These are phyloP conservation scores for Irineochytrium annulatum DNA, from an alignment of 192 early-diverging fungal genomes.

Conservation along the genomic window DNA sequence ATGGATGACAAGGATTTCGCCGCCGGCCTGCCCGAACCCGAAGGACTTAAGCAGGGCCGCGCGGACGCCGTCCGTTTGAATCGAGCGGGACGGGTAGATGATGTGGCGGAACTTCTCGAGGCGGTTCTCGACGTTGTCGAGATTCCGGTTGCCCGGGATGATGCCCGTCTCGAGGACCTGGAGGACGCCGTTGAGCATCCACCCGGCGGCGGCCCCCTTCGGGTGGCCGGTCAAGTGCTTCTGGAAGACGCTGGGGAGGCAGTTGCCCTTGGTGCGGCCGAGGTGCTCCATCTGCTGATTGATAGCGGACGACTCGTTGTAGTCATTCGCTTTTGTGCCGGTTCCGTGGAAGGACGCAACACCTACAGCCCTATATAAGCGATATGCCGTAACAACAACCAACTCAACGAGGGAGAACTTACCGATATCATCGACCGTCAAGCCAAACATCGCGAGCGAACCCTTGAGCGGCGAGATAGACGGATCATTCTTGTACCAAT, in stretches of 20 bases:
- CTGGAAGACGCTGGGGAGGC: slow-evolving; percentile 78
- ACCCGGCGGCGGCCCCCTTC: slow-evolving; percentile 93
- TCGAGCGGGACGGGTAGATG: slow-evolving; percentile 77
- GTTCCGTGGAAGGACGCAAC: slow-evolving; percentile 96
- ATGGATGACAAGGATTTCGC: slow-evolving; percentile 80
- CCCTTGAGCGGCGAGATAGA: slow-evolving; percentile 80
- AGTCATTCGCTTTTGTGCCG: slow-evolving; percentile 90
- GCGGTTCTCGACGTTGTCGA: slow-evolving; percentile 76
- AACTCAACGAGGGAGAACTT: neutral
- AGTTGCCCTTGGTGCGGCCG: slow-evolving; percentile 78
- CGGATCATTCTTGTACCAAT: slow-evolving; percentile 74
- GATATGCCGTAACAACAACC: neutral
- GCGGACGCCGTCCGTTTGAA: slow-evolving; percentile 87
- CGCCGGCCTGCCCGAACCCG: slow-evolving; percentile 94
- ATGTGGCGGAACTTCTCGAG: slow-evolving; percentile 74
- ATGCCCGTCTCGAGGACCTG: slow-evolving; percentile 80
- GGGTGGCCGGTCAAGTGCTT: slow-evolving; percentile 96
- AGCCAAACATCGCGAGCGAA: slow-evolving; percentile 79
- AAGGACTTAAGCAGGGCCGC: slow-evolving; percentile 90
- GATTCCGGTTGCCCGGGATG: slow-evolving; percentile 89
- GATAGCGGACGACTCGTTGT: slow-evolving; percentile 85
- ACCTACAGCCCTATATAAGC: slow-evolving; percentile 13
- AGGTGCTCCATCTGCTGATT: slow-evolving; percentile 83
- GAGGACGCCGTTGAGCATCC: slow-evolving; percentile 93
- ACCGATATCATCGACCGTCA: slow-evolving; percentile 86